These are phyloP conservation scores for Exophiala lecanii-corni DNA, from an alignment of 2,329 filamentous ascomycete species.

Conservation along the genomic window DNA sequence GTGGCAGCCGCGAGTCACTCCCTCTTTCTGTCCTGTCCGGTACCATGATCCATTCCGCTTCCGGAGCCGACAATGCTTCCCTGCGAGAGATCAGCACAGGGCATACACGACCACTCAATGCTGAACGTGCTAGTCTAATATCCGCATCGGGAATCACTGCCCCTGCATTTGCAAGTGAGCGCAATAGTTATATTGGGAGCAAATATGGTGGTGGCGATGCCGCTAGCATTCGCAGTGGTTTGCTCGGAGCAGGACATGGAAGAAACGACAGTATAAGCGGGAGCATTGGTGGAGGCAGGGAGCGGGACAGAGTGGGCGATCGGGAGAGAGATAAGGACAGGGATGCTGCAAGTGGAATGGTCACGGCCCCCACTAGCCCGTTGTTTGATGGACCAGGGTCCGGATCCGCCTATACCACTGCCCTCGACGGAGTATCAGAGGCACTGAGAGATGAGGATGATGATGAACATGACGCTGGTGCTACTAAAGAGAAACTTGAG, in stretches of 20 bases:
- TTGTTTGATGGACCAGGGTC: conserved; percentile 15
- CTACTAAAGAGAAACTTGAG: too few relatives aligned
- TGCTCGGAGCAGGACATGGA: conserved; percentile 57
- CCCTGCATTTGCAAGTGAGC: conserved; percentile 65
- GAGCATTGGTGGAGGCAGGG: conserved; percentile 19
- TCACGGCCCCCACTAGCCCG: conserved; percentile 25
- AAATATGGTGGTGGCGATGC: conserved; percentile 65
- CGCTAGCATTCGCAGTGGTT: conserved; percentile 72
- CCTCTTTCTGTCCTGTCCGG: conserved; percentile 59
- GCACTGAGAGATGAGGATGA: conserved; percentile 7
- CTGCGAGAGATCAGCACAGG: conserved; percentile 30
- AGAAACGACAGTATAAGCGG: conserved; percentile 24
- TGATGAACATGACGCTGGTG: too few relatives aligned
- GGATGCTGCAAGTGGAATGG: conserved; percentile 17
- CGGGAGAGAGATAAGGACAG: conserved; percentile 9
- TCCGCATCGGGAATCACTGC: conserved; percentile 62
- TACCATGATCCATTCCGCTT: conserved; percentile 40
- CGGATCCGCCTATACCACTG: conserved; percentile 7
- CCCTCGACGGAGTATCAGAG: conserved; percentile 8
- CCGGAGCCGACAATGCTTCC: conserved; percentile 40
- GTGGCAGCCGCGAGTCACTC: conserved; percentile 59
- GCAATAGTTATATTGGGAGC: conserved; percentile 73
- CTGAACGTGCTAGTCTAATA: conserved; percentile 66
- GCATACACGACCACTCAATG: conserved; percentile 47
- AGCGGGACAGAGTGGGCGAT: conserved; percentile 1